Evolutionary conservation across 257 asterid species (phyloP), one percentile per base, ranked within the genome.

Genomic region (Solanum medicagineum): DNA sequence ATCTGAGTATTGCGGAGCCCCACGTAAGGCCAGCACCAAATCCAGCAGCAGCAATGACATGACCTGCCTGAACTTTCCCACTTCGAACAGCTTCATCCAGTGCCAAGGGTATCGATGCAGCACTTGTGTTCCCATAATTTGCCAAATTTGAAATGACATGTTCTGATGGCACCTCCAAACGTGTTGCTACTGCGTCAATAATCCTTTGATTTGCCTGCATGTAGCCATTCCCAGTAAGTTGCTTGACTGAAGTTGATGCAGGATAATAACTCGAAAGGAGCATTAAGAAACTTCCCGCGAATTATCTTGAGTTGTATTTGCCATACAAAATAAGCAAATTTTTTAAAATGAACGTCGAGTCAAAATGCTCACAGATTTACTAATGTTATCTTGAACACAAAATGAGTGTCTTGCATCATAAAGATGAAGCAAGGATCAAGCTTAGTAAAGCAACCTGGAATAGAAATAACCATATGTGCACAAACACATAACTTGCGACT

Each of bases 11-110:
- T 62, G 97, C 97, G 8, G 98, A 97, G 19, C 95, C 98, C 98
- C 99, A 97, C 6, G 98, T 95, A 85, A 95, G 98, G 45, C 99
- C 98, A 57, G 99, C 99, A 73, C 99, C 98, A 80, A 97, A 95
- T 11, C 99, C 99, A 59, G 99, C 97, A 49, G 98, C 84, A 70
- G 99, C 99, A 69, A 97, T 92, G 12, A 92, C 92, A 85, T 97
- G 92, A 11, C 99, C 98, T 3, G 90, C 84, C 85, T 90, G 86
- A 66, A 97, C 97, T 89, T 92, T 93, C 74, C 98, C 98, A 14
- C 97, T 92, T 55, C 98, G 84, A 56, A 95, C 98, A 1, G 99
- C 98, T 69, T 95, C 99, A 51, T 97, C 98, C 92, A 97, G 84
- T 12, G 99, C 98, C 94, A 97, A 81, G 4, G 98, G 99, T 68